Evolutionary conservation across 495 filamentous ascomycete species (phyloP), one percentile per base, ranked within the genome.

Genomic region (Hypoxylon intermedium): DNA sequence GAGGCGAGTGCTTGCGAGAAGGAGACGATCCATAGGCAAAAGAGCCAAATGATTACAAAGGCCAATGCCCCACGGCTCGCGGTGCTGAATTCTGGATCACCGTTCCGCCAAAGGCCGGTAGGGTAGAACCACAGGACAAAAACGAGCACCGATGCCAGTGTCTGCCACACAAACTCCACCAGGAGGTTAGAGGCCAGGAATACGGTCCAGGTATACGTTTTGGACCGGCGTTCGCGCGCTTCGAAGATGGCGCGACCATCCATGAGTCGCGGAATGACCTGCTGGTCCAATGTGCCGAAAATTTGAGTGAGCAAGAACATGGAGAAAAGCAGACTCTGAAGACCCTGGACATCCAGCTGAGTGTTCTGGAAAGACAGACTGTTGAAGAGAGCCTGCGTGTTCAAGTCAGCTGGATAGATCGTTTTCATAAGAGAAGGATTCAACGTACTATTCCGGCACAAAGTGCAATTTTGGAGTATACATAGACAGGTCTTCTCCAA

Each of bases 351-450:
- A 13, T 55, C 42, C 0, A 79, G 80, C 7, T 79, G 67, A 12
- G 83, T 77, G 19, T 85, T 79, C 75, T 80, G 85, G 68, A 91
- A 89, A 0, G 84, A 87, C 65, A 91, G 86, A 9, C 86, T 86
- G 58, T 87, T 87, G 72, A 89, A 86, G 1, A 89, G 4, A 73
- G 15, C 91, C 56, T 60, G 11, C 82, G 83, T 2, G 88, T 9
- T 5, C n/a, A n/a, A n/a, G n/a, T n/a, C n/a, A n/a, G n/a, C n/a
- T n/a, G n/a, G n/a, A n/a, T n/a, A n/a, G n/a, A n/a, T n/a, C n/a
- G n/a, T n/a, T n/a, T n/a, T n/a, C n/a, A n/a, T n/a, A n/a, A n/a
- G n/a, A n/a, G n/a, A 19, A 24, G 9, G 19, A 9, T 40, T 15
- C 24, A 2, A 43, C 51, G 16, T 37, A 54, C 51, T 0, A 37